Conservation (phyloP, 106 monocot genomes). For the Dioscorea dumetorum region DNA sequence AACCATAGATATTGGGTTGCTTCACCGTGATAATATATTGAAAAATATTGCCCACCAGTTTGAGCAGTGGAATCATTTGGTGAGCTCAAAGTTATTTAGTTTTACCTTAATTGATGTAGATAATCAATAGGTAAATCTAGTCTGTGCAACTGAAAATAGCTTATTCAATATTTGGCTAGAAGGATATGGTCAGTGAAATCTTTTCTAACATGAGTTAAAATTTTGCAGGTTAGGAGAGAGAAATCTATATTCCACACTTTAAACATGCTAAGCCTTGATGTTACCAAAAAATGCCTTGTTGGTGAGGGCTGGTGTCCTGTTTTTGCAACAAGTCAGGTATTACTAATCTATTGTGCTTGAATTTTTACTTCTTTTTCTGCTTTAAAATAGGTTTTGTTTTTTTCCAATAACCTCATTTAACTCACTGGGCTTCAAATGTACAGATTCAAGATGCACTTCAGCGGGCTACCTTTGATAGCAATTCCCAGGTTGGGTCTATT, state of each 20-base stretch:
- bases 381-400: not conserved
- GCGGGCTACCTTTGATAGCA: constrained; percentile 75
- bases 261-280: constrained; percentile 97
- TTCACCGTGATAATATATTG: constrained; percentile 53
- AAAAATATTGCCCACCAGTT: constrained; percentile 55
- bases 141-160: too few species aligned
- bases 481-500: constrained; percentile 96
- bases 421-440: not conserved
- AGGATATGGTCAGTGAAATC: too few species aligned
- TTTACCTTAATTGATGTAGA: too few species aligned
- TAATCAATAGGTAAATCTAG: too few species aligned
- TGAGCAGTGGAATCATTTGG: constrained; percentile 68
- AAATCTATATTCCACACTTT: constrained; percentile 90
- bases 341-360: not conserved
- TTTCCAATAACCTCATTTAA: not conserved
- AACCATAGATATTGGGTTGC: constrained; percentile 60
- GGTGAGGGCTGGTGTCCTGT: constrained; percentile 96
- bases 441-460: constrained; percentile 80
- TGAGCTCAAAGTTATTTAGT: constrained; percentile 5
- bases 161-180: too few species aligned
- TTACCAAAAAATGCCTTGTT: constrained; percentile 93
- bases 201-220: not conserved
- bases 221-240: constrained; percentile 68
- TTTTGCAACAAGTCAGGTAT: constrained; percentile 69
- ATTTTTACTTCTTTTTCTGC: too few species aligned